Percentiles rank a stretch among this genome's conserved stretches.
Evolutionary conservation across 2,329 filamentous ascomycete genomes (phyloP).

Genomic region (Colletotrichum magnum): DNA sequence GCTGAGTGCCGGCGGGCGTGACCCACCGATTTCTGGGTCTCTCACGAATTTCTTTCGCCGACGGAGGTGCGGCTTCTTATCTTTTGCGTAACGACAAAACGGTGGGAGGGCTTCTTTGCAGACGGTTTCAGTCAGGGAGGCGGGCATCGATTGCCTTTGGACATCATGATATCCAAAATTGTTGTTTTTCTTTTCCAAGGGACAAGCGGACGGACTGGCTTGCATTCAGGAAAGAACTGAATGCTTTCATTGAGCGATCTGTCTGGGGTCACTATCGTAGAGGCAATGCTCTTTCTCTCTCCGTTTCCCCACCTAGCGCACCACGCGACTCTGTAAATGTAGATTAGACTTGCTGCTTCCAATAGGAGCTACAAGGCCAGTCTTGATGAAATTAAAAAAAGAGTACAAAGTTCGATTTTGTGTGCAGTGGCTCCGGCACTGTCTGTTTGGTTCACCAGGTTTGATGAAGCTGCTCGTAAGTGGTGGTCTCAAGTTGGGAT

Average conservation of each 20-base stretch:
- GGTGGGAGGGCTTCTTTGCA: conserved; percentile 16
- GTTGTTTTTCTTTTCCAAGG: not conserved
- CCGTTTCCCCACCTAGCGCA: not conserved
- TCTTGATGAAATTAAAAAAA: conserved; percentile 8
- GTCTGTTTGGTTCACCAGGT: too few species aligned
- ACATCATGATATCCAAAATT: conserved; percentile 34
- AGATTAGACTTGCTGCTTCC: conserved; percentile 25
- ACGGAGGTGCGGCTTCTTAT: not conserved
- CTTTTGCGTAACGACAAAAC: conserved; percentile 31
- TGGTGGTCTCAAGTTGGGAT: too few species aligned
- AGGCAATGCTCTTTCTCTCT: not conserved
- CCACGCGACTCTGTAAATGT: not conserved
- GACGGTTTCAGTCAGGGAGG: conserved; percentile 13
- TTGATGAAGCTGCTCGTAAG: too few species aligned
- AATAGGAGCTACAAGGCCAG: conserved; percentile 12
- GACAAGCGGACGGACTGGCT: conserved; percentile 2
- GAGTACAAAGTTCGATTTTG: too few species aligned
- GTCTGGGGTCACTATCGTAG: not conserved
- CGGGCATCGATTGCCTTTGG: conserved; percentile 20
- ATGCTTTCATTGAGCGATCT: conserved; percentile 7
- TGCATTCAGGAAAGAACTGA: conserved; percentile 11
- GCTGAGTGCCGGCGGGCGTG: not conserved
- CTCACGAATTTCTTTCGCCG: conserved; percentile 19
- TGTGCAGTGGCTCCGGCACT: too few species aligned
- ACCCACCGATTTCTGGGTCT: too few species aligned